Conservation (phyloP, 2,329 filamentous ascomycete species). For the Pseudonectria buxi region DNA sequence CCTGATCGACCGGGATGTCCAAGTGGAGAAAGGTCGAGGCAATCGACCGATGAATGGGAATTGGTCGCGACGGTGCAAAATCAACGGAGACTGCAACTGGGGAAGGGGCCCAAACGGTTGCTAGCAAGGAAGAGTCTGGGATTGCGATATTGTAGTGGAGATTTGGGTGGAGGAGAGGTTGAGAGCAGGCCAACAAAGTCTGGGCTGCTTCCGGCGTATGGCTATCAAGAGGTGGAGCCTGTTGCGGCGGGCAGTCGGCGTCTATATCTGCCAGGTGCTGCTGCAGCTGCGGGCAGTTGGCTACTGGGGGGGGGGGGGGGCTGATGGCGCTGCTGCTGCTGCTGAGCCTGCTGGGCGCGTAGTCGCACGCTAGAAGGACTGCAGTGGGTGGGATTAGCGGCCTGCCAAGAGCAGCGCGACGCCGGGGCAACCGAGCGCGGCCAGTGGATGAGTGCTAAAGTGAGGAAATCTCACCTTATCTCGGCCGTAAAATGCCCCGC, state of each 20-base stretch:
- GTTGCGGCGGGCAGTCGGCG: too few species aligned
- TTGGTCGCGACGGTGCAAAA: slow-evolving; percentile 11
- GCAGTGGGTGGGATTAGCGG: too few species aligned
- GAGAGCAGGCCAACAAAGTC: slow-evolving; percentile 6
- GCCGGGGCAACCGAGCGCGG: too few species aligned
- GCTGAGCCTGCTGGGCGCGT: too few species aligned
- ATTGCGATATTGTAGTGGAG: slow-evolving; percentile 24
- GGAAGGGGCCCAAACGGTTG: slow-evolving; percentile 16
- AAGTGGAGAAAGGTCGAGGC: slow-evolving; percentile 14
- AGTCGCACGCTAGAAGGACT: too few species aligned
- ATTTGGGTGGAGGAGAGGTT: slow-evolving; percentile 21
- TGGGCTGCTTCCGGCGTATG: slow-evolving; percentile 21
- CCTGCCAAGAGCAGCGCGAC: too few species aligned
- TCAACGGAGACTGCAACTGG: slow-evolving; percentile 15
- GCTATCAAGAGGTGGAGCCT: background rate
- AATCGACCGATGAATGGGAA: slow-evolving; percentile 22
- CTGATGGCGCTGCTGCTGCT: too few species aligned
- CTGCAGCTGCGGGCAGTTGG: too few species aligned
- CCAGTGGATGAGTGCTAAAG: background rate
- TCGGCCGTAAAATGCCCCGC: slow-evolving; percentile 14
- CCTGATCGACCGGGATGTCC: too few species aligned
- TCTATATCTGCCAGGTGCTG: too few species aligned
- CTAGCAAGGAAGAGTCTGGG: slow-evolving; percentile 23
- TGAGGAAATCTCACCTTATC: slow-evolving; percentile 20
- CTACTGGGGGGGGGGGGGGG: too few species aligned